Evolutionary conservation across 2,329 filamentous ascomycete genomes (phyloP), one percentile per base, ranked within the genome.

Genomic region (Pseudogymnoascus pannorum): DNA sequence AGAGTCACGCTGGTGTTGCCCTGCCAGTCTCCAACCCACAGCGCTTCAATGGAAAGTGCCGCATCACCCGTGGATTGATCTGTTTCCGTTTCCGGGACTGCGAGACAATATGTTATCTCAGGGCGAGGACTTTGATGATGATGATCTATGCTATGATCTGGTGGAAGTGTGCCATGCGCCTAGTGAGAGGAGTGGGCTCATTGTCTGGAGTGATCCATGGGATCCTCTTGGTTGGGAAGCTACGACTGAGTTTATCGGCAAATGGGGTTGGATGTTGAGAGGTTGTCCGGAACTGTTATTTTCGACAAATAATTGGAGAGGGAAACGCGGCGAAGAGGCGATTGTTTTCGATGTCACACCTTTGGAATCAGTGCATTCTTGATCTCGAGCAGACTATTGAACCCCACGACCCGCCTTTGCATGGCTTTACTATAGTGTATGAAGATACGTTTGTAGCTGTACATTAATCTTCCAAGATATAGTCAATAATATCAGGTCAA

Each of bases 191-290:
- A 68, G 72, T 16, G 73, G 70, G 1, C 42, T 82, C 1, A 70
- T 81, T 11, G 76, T 81, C 1, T 82, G 79, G 80, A 77, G 78
- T 0, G 75, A 79, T 5, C 72, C 79, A 0, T 77, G 74, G 70
- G 73, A 81, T 35, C 61, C 71, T 2, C 63, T 64, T 0, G 76
- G 73, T 8, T 83, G 80, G 81, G 80, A 83, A 64, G 71, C 77
- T 1, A 79, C 74, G 0, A 72, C 73, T 7, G 61, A 63, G 0
- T 81, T 83, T 64, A 64, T 77, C 2, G 69, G 68, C 40, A 81
- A 80, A 64, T 83, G 78, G 77, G 71, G 66, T 1, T 73, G 72
- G 69, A 59, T 78, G 8, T 42, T 78, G 0, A 64, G 64, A 1
- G 76, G 73, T 0, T 79, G 76, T 59, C 61, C 64, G 0, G 74